Evolutionary conservation across 345 rosid genomes (phyloP).

Genomic region (Syzygium oleosum): DNA sequence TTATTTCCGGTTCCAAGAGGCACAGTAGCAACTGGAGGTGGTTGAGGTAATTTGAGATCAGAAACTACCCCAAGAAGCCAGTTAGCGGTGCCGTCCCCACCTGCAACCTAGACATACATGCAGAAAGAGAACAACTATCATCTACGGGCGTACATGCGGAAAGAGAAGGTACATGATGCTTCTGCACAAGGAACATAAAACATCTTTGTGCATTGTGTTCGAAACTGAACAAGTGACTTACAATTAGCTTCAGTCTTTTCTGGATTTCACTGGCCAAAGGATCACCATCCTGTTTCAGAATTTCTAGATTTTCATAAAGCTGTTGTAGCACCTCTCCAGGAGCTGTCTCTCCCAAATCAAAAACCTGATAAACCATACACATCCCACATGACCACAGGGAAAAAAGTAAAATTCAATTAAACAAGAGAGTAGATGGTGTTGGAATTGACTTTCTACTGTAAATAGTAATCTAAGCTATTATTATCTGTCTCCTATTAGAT

Average conservation of each 20-base stretch:
- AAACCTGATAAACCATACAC: conserved; percentile 26
- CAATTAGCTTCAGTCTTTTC: conserved; percentile 47
- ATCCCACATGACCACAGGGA: neutral
- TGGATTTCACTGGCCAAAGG: conserved; percentile 37
- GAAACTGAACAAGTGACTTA: conserved; percentile 15
- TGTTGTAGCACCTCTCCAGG: conserved; percentile 41
- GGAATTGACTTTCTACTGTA: neutral
- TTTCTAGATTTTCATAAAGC: conserved; percentile 30
- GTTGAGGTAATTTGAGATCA: conserved; percentile 57
- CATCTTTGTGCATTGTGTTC: neutral
- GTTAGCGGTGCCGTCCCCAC: conserved; percentile 71
- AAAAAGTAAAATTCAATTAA: neutral
- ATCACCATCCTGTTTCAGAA: conserved; percentile 35
- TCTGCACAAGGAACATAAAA: neutral
- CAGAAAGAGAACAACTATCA: neutral
- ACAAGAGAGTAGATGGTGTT: neutral
- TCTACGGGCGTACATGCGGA: neutral
- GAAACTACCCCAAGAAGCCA: conserved; percentile 73
- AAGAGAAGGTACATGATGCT: neutral
- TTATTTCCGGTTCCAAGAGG: conserved; percentile 83
- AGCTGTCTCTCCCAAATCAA: conserved; percentile 40
- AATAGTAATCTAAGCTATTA: neutral
- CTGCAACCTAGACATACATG: conserved; percentile 41
- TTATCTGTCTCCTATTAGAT: neutral
- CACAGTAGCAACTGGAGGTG: conserved; percentile 62